Evolutionary conservation across 208 protist species (phyloP).

Genomic region (Trypanosoma theileri): DNA sequence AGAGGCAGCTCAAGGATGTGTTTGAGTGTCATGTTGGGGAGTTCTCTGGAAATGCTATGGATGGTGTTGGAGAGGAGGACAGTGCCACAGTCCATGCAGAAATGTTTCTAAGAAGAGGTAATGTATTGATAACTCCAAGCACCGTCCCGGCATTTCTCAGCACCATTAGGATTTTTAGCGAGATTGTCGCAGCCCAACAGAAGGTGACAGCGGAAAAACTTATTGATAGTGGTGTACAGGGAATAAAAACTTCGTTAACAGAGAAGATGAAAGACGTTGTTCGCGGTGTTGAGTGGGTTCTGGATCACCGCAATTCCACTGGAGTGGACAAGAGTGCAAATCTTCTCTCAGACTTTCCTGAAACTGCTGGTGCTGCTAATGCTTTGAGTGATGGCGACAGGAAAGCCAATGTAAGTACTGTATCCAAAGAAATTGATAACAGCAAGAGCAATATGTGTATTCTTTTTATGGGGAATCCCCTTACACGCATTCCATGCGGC

Average conservation of each 20-base stretch:
- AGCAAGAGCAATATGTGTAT: background rate
- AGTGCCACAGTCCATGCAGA: constrained; percentile 55
- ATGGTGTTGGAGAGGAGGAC: constrained; percentile 65
- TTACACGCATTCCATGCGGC: constrained; percentile 69
- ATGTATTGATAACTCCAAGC: constrained; percentile 71
- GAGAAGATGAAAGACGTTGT: constrained; percentile 3
- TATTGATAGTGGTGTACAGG: background rate
- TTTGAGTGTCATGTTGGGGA: constrained; percentile 63
- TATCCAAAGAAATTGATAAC: constrained; percentile 4
- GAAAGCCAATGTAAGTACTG: constrained; percentile 8
- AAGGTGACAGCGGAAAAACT: constrained; percentile 36
- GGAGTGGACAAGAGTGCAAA: background rate
- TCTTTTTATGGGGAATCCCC: constrained; percentile 65
- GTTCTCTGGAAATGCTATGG: constrained; percentile 57
- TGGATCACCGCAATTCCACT: background rate
- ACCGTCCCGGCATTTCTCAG: constrained; percentile 67
- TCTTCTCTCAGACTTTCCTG: no score
- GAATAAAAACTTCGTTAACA: background rate
- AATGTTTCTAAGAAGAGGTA: constrained; percentile 39
- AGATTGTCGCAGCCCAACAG: constrained; percentile 54
- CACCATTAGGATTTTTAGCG: constrained; percentile 54
- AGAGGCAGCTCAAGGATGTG: constrained; percentile 88
- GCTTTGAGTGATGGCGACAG: background rate
- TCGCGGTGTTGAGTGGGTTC: background rate
- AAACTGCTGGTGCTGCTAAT: no score